phyloP scores from a whole-genome alignment of 805 yeast species.

The Saccharomyces jurei region DNA sequence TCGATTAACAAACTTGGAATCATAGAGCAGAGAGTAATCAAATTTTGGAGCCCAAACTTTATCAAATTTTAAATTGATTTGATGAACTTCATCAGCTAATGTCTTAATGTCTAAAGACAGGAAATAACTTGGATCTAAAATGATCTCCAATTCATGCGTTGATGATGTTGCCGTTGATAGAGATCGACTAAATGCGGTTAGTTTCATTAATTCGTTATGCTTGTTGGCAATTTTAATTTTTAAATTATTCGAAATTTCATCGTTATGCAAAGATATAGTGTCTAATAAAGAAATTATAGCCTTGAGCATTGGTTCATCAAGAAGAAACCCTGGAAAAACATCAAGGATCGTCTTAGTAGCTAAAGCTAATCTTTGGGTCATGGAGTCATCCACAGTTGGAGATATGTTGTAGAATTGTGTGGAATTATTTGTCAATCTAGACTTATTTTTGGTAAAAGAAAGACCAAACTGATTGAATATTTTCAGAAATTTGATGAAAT shows the following conservation, averaged over 20 bases:
- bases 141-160: constrained; percentile 6
- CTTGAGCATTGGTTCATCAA: constrained; percentile 55
- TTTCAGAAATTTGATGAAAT: constrained; percentile 37
- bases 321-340: constrained; percentile 59
- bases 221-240: constrained; percentile 44
- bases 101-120: constrained; percentile 44
- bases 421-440: constrained; percentile 15
- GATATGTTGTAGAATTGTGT: constrained; percentile 24
- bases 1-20: constrained; percentile 29
- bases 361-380: constrained; percentile 44
- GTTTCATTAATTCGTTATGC: constrained; percentile 38
- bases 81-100: constrained; percentile 57
- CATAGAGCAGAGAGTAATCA: constrained; percentile 70
- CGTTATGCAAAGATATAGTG: constrained; percentile 39
- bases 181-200: constrained; percentile 24
- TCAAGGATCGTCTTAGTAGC: constrained; percentile 50
- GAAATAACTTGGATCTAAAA: constrained; percentile 38
- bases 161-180: constrained; percentile 6
- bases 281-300: constrained; percentile 47
- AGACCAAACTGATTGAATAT: constrained; percentile 38
- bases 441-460: constrained; percentile 26
- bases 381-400: constrained; percentile 30
- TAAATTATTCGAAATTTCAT: constrained; percentile 44
- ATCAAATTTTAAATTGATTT: constrained; percentile 59
- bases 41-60: constrained; percentile 67